Evolutionary conservation across 2,329 filamentous ascomycete genomes (phyloP), one percentile per base, ranked within the genome.

Genomic region (Ophiosphaerella herpotricha): DNA sequence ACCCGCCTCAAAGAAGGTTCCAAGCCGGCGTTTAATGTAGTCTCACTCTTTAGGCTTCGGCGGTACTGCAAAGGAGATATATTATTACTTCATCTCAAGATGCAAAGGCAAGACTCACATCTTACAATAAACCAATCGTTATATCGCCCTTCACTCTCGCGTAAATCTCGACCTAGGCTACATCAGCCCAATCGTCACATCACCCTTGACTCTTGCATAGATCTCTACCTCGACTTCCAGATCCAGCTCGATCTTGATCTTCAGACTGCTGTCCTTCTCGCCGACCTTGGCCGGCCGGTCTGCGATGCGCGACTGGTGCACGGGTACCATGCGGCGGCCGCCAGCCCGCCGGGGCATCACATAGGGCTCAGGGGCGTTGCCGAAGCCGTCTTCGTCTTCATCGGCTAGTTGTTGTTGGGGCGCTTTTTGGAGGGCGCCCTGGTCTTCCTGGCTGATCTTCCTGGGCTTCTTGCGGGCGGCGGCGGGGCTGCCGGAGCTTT

Each of bases 171-270:
- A 74, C 71, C 71, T 74, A 65, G 41, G 67, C 49, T 60, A 65
- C 61, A 65, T 65, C 58, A 67, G 54, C 54, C 62, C 61, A 48
- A 67, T 67, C 9, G 63, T 68, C 46, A 68, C 54, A 55, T 70
- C 66, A 48, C 66, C 66, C 58, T 68, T 67, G 39, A 70, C 64
- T 36, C 65, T 47, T 23, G 66, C 66, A 44, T 67, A 67, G 31
- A 68, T 51, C 39, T 68, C 64, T 57, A 69, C 66, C 63, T 68
- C 64, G 41, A 66, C 62, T 60, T 67, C 64, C 40, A 67, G 64
- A 66, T 76, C 73, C 51, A 76, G 46, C 62, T 76, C 73, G 52
- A 76, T 74, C 62, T 75, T 74, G 57, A 76, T 72, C 63, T 75
- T 75, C 58, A 75, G 55, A 51, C 63, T 68, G 57, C 70, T 74